Evolutionary conservation across 352 stramenopile genomes (phyloP), one percentile per base, ranked within the genome.

Genomic region (Phytophthora pisi): DNA sequence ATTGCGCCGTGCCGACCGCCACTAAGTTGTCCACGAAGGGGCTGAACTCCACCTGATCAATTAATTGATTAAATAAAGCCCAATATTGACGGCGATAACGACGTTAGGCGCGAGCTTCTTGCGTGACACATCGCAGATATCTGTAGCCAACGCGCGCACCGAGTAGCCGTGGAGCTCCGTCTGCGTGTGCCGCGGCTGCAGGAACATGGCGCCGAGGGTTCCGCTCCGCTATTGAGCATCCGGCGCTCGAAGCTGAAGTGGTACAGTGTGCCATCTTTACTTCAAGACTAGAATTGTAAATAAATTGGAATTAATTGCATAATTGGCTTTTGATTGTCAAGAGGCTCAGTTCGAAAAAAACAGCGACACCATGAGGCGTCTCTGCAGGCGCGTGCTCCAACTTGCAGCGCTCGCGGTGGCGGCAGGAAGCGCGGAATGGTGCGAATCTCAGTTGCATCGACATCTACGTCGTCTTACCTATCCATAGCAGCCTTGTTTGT

Each of bases 21-120:
- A 98, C 38, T 18, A 90, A 76, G 46, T 91, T 91, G 62, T 97
- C 91, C 45, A 91, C 69, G 61, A 98, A 98, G 24, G 92, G 92
- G 66, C 85, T 97, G 70, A 98, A 98, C 73, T 98, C 89, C 45
- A 97, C 89, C 87, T 96, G 61, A 43, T 57, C 28, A 42, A 9
- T 36, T 11, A 36, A 2, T 36, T 36, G 24, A 36, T 38, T 38
- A 38, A 38, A 23, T 31, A 47, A 28, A 30, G 11, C 7, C n/a
- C 15, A 36, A 36, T 36, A 43, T 30, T 28, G 36, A 18, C 36
- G 36, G 2, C 13, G 54, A 54, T 24, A 28, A 15, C 6, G 7
- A 11, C 55, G 42, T 24, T 54, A 15, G 23, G 4, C 16, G 40
- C 40, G 26, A 8, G 11, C 13, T 50, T 42, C 9, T 53, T 43